Conservation (phyloP, 108 stramenopile genomes). For the Nitzschia inconspicua region DNA sequence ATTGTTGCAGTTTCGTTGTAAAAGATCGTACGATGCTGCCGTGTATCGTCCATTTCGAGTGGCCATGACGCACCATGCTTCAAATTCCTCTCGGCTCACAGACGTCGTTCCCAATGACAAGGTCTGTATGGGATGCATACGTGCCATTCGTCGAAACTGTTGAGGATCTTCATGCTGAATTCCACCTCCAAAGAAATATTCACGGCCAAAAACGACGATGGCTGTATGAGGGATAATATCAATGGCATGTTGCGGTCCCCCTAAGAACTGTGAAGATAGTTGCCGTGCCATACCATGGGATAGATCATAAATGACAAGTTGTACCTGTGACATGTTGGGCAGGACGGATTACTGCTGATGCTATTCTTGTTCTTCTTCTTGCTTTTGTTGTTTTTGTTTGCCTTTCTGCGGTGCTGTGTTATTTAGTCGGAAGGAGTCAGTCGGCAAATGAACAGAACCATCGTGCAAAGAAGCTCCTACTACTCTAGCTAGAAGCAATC, state of each 20-base stretch:
- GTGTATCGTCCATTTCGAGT: conserved; percentile 34
- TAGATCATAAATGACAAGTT: conserved; percentile 80
- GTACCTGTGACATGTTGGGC: too few relatives aligned
- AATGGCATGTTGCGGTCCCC: conserved; percentile 57
- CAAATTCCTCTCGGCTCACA: conserved; percentile 55
- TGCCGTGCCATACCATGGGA: conserved; percentile 66
- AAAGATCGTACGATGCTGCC: conserved; percentile 53
- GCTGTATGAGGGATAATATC: conserved; percentile 80
- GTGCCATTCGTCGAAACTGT: conserved; percentile 39
- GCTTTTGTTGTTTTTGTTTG: too few relatives aligned
- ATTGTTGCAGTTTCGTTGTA: conserved; percentile 69
- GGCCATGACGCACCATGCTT: conserved; percentile 47
- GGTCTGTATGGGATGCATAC: conserved; percentile 54
- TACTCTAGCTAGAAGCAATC: too few relatives aligned
- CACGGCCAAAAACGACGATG: conserved; percentile 50
- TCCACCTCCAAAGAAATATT: conserved; percentile 78
- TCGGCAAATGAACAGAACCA: too few relatives aligned
- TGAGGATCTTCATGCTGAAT: conserved; percentile 40
- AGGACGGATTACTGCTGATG: too few relatives aligned
- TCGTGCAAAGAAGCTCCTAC: too few relatives aligned
- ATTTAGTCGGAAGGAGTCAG: too few relatives aligned
- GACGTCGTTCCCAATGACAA: conserved; percentile 44
- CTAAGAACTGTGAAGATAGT: conserved; percentile 63
- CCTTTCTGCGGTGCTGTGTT: too few relatives aligned
- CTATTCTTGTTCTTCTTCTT: too few relatives aligned